A percentile compares a stretch with the other conserved stretches of the same genome.
Evolutionary conservation across 768 basidiomycete genomes (phyloP).

Genomic region (Nidularia pulvinata): DNA sequence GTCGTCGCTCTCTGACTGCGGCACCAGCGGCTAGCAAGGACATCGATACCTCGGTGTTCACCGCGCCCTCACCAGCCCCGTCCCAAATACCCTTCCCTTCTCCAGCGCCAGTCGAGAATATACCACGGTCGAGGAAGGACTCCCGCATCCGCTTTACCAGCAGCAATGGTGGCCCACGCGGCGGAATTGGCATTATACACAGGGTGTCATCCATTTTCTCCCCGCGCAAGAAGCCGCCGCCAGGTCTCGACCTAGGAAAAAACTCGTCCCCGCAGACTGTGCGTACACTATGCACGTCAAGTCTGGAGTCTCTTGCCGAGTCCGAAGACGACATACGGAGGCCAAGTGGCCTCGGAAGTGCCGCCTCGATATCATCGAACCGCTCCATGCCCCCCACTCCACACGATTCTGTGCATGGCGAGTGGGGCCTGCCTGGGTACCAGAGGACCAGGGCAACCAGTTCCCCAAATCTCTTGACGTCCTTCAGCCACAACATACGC

Average conservation of each 20-base stretch:
- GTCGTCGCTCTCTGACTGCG: neutral
- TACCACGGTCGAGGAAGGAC: conserved; percentile 10
- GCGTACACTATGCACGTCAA: neutral
- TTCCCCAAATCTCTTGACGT: conserved; percentile 32
- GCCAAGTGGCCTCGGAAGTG: conserved; percentile 43
- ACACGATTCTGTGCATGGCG: conserved; percentile 10
- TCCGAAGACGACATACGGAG: conserved; percentile 42
- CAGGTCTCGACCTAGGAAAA: neutral
- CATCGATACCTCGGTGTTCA: neutral
- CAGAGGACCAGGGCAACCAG: conserved; percentile 28
- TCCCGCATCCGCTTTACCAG: neutral
- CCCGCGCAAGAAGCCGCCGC: conserved; percentile 4
- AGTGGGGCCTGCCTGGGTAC: conserved; percentile 1
- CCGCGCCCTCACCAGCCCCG: conserved; percentile 7
- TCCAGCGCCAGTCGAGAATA: conserved; percentile 16
- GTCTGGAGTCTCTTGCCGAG: conserved; percentile 5
- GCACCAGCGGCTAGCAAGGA: neutral
- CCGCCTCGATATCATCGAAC: conserved; percentile 30
- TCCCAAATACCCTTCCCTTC: neutral
- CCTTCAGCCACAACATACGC: conserved; percentile 15
- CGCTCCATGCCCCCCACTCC: conserved; percentile 34
- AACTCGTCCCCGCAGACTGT: neutral
- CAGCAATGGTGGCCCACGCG: conserved; percentile 5
- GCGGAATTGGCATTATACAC: conserved; percentile 17
- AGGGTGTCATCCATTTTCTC: conserved; percentile 27